Evolutionary conservation across 73 alveolate genomes (phyloP).

Genomic region (Paramecium biaurelia): DNA sequence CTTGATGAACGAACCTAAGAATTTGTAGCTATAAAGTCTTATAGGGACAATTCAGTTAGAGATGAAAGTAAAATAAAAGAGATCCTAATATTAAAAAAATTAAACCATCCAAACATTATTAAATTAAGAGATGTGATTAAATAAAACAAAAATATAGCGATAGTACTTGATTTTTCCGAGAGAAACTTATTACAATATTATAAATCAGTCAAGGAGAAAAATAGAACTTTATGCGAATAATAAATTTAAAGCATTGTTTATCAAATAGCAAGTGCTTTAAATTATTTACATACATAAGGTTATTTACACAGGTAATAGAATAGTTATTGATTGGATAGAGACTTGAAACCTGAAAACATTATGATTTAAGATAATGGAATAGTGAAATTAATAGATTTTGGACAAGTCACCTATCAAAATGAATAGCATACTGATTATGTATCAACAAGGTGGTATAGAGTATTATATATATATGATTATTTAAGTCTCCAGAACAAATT

Average conservation of each 20-base stretch:
- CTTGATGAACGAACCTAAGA: slow-evolving; percentile 48
- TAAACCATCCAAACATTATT: slow-evolving; percentile 35
- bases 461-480: background rate
- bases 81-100: slow-evolving; percentile 14
- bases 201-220: slow-evolving; percentile 2
- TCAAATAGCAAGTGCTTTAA: slow-evolving; percentile 41
- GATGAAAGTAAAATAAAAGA: slow-evolving; percentile 40
- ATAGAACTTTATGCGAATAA: slow-evolving; percentile 28
- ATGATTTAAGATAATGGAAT: slow-evolving; percentile 49
- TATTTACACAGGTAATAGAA: background rate
- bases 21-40: slow-evolving; percentile 26
- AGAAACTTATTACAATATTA: slow-evolving; percentile 14
- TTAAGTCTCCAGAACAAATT: slow-evolving; percentile 24
- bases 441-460: slow-evolving; percentile 55
- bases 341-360: slow-evolving; percentile 38
- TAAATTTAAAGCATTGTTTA: slow-evolving; percentile 16
- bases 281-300: background rate
- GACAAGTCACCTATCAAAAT: slow-evolving; percentile 16
- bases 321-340: background rate
- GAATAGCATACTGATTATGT: slow-evolving; percentile 46
- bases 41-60: background rate
- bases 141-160: background rate
- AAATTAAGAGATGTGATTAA: slow-evolving; percentile 27
- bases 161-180: slow-evolving; percentile 24
- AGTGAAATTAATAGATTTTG: slow-evolving; percentile 42